Evolutionary conservation across 805 yeast species (phyloP), one percentile per base, ranked within the genome.

Genomic region (Cyberlindnera maclurae): DNA sequence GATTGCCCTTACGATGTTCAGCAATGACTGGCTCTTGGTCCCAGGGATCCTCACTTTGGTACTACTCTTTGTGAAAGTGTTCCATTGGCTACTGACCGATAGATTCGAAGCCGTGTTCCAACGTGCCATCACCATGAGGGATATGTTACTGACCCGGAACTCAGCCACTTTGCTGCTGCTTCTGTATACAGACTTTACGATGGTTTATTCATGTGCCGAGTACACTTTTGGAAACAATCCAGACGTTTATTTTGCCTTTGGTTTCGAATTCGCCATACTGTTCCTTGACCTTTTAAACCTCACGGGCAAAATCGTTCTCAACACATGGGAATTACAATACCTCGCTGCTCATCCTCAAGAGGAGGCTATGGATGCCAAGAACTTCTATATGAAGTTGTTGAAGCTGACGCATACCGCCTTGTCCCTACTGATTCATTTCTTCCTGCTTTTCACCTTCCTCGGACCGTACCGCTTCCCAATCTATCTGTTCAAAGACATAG

Each of bases 221-320:
- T 58, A 54, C 42, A 55, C 58, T 6, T 52, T 55, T 42, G 51
- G 51, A 2, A 49, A 43, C 45, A 68, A 65, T 39, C 76, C 84
- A 15, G 72, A 76, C 33, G 68, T 75, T 4, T 76, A 77, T 48
- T 62, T 83, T 30, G 67, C 81, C 38, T 79, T 85, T 57, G 89
- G 88, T 1, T 79, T 85, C 55, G 93, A 85, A 51, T 80, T 81
- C 52, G 79, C 82, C 3, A 64, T 85, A 41, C 64, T 81, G 43
- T 71, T 74, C 16, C 66, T 81, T 26, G 79, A 77, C 33, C 55
- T 75, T 18, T 49, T 77, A 12, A 63, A 71, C 7, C 61, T 68
- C 35, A 53, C 67, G 12, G 61, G 70, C 27, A 75, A 76, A 51
- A 65, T 68, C 37, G 44, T 60, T 6, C 60, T 82, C 37, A 77